Conservation (phyloP, 139 green algal species). For the Marvania coccoides region DNA sequence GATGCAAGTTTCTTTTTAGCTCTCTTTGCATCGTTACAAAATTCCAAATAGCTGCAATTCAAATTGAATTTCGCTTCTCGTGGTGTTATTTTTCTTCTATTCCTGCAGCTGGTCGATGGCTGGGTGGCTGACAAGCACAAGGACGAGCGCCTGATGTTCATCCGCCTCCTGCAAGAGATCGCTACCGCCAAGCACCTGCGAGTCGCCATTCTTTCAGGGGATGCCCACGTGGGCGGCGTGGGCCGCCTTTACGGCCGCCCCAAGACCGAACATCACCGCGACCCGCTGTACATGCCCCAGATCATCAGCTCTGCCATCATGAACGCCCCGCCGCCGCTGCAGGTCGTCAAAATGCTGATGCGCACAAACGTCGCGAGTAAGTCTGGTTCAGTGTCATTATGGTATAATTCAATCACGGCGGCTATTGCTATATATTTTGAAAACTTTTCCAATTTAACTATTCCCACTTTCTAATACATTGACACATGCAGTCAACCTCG, state of each 20-base stretch:
- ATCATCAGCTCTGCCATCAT: slow-evolving; percentile 45
- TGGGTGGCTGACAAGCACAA: slow-evolving; percentile 22
- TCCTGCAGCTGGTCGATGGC: slow-evolving; percentile 24
- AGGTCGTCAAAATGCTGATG: slow-evolving; percentile 34
- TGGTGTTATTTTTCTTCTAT: no score
- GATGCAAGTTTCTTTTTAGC: no score
- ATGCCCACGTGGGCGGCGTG: slow-evolving; percentile 35
- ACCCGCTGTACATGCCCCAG: slow-evolving; percentile 39
- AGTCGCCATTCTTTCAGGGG: slow-evolving; percentile 35
- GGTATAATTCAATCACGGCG: no score
- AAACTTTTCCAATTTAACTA: neutral
- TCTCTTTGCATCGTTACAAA: no score
- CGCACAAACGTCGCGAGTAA: slow-evolving; percentile 20
- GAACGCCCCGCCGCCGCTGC: slow-evolving; percentile 35
- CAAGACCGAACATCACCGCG: slow-evolving; percentile 17
- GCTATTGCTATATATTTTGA: no score
- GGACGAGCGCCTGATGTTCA: slow-evolving; percentile 26
- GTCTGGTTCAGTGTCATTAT: neutral
- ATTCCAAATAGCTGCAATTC: no score
- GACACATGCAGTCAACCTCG: slow-evolving; percentile 14
- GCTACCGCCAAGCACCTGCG: slow-evolving; percentile 2
- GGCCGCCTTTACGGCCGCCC: slow-evolving; percentile 36
- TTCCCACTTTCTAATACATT: no score
- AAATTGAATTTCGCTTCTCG: no score
- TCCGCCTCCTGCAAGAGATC: slow-evolving; percentile 28